These are phyloP conservation scores for Silene noctiflora DNA, from an alignment of 179 eudicot species.

Conservation along the genomic window DNA sequence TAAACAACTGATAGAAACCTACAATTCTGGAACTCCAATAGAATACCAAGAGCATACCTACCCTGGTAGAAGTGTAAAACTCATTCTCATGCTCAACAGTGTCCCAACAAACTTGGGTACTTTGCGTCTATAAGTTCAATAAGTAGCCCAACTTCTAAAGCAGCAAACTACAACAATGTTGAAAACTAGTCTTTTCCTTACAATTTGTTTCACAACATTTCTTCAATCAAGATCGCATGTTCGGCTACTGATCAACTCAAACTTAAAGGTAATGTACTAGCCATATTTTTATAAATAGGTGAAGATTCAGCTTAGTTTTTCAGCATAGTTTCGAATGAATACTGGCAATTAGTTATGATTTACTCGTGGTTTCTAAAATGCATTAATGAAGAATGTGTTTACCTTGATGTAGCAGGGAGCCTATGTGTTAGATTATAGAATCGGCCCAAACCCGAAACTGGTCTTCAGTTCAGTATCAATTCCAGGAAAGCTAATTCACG, in stretches of 20 bases:
- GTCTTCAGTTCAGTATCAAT: not conserved
- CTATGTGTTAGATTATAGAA: not conserved
- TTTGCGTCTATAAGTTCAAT: not conserved
- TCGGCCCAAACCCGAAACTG: not conserved
- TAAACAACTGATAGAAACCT: not conserved
- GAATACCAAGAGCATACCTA: constrained; percentile 8
- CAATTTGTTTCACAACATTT: constrained; percentile 1
- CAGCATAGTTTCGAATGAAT: not conserved
- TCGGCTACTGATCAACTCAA: constrained; percentile 3
- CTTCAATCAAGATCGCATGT: constrained; percentile 5
- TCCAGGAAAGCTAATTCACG: not conserved
- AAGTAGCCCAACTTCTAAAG: not conserved
- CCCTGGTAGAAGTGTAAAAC: not conserved
- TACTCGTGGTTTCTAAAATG: too few relatives aligned
- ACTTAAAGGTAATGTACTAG: not conserved
- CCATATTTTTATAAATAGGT: too few relatives aligned
- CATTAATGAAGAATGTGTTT: not conserved
- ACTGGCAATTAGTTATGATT: too few relatives aligned
- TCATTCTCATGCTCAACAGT: not conserved
- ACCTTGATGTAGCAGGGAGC: not conserved
- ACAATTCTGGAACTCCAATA: not conserved
- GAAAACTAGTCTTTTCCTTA: not conserved
- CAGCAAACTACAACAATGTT: not conserved
- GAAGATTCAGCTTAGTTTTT: not conserved
- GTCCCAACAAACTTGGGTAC: not conserved